Base-by-base conservation (phyloP, 306 rosid genomes). In the Cucurbita argyrosperma region DNA sequence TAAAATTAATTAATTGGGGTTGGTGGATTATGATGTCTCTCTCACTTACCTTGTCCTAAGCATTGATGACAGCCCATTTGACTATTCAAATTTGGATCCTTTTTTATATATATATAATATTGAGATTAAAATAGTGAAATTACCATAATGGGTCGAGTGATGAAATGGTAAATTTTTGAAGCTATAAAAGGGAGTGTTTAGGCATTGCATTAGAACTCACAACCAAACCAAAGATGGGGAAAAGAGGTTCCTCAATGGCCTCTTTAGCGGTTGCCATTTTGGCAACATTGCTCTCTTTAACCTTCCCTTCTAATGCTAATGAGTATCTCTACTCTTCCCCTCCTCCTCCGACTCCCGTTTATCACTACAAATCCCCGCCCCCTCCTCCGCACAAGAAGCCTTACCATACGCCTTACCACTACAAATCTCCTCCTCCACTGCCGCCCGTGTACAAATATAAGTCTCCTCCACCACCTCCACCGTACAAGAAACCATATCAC, bases 231-330 rank as follows among this genome's bases (percentile, higher is more conserved):
- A 62, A 62, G 4, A 62, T 67, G 72, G 72, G 72, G 11, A 67
- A 67, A 46, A 67, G 72, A 67, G 56, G 12, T 67, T 67, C 40
- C 18, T 67, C 72, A 45, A 67, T 67, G 72, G 72, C 72, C 72
- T 67, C 72, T 67, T n/a, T 67, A 56, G 72, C 12, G 13, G 4
- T 46, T 67, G 72, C 72, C 52, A 2, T 46, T 67, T 46, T 67
- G 72, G 72, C 55, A 11, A 11, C 39, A 3, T 23, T 67, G 23
- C 55, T 67, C 15, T 67, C 72, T 26, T 15, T 67, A 21, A 45
- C 72, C 46, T 21, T 67, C 21, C 55, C 72, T 67, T 67, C 72
- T 47, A 0, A 46, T 19, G 72, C 72, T 7, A 67, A 67, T 19
- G 40, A 67, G 35, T 67, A 67, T 21, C 72, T 67, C 72, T 67